Percentiles rank a stretch among this genome's conserved stretches.
These are phyloP conservation scores for Teratosphaeria gauchensis DNA, from an alignment of 2,329 filamentous ascomycete species.

Conservation along the genomic window DNA sequence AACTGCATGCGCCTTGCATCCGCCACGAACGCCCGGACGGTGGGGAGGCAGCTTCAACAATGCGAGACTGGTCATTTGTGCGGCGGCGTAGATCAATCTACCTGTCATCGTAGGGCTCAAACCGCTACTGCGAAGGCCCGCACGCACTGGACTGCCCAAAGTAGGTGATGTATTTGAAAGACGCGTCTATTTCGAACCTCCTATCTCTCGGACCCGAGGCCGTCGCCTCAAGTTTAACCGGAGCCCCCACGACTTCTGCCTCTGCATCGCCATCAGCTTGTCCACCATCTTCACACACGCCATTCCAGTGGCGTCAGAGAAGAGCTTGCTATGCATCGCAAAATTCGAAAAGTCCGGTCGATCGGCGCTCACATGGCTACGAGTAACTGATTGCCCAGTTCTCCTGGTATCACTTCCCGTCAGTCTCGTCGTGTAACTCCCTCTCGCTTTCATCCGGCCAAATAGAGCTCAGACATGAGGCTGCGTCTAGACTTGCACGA, in stretches of 20 bases:
- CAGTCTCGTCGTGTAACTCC: background rate
- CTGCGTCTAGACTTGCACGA: conserved; percentile 5
- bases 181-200: background rate
- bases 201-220: background rate
- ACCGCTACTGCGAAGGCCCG: background rate
- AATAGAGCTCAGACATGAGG: background rate
- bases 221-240: background rate
- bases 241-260: conserved; percentile 1
- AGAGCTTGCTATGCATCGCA: conserved; percentile 10
- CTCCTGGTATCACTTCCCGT: background rate
- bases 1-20: conserved; percentile 20
- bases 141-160: background rate
- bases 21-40: conserved; percentile 15
- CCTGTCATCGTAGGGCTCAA: background rate
- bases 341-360: conserved; percentile 1
- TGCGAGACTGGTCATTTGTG: background rate
- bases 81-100: background rate
- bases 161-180: background rate
- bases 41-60: background rate
- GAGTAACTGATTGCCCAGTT: background rate
- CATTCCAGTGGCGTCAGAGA: conserved; percentile 10
- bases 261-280: background rate
- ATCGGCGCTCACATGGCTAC: background rate
- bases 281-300: conserved; percentile 1
- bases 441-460: background rate